phyloP scores from a whole-genome alignment of 768 basidiomycete genomes.

The Stropharia rugosoannulata region DNA sequence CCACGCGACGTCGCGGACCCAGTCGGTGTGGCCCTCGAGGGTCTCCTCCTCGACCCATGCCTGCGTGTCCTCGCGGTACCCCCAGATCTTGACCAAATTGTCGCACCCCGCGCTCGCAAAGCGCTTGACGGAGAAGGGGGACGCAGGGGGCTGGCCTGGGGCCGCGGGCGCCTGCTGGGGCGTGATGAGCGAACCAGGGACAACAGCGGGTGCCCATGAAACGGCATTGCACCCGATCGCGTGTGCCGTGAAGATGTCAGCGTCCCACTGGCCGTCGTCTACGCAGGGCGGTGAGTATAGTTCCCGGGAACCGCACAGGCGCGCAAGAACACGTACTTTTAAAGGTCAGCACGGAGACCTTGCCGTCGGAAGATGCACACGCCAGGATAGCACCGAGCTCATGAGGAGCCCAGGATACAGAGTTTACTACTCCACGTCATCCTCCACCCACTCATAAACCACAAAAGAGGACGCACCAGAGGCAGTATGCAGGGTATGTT shows the following conservation, averaged over 20 bases:
- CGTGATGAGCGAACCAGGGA: constrained; percentile 81
- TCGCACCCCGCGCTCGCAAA: constrained; percentile 97
- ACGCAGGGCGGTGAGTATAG: constrained; percentile 4
- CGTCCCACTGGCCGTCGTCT: constrained; percentile 98
- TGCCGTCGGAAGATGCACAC: constrained; percentile 96
- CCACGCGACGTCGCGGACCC: constrained; percentile 99
- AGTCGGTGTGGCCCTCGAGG: constrained; percentile 92
- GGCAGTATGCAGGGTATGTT: constrained; percentile 91
- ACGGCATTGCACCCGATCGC: constrained; percentile 97
- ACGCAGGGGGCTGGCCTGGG: constrained; percentile 41
- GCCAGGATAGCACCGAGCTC: constrained; percentile 96
- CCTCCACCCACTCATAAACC: neutral
- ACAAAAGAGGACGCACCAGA: constrained; percentile 54
- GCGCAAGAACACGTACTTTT: constrained; percentile 65
- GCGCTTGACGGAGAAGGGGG: constrained; percentile 71
- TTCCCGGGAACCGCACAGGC: neutral
- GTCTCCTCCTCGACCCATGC: constrained; percentile 90
- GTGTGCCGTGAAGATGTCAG: constrained; percentile 93
- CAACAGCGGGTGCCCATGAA: constrained; percentile 93
- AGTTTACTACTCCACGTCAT: constrained; percentile 69
- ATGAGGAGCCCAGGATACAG: constrained; percentile 98
- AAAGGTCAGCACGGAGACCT: constrained; percentile 94
- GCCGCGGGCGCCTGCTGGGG: constrained; percentile 53
- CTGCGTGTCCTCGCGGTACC: constrained; percentile 81
- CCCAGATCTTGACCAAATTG: constrained; percentile 94